Base-by-base conservation (phyloP, 768 basidiomycete genomes). In the Leccinum arenicola region DNA sequence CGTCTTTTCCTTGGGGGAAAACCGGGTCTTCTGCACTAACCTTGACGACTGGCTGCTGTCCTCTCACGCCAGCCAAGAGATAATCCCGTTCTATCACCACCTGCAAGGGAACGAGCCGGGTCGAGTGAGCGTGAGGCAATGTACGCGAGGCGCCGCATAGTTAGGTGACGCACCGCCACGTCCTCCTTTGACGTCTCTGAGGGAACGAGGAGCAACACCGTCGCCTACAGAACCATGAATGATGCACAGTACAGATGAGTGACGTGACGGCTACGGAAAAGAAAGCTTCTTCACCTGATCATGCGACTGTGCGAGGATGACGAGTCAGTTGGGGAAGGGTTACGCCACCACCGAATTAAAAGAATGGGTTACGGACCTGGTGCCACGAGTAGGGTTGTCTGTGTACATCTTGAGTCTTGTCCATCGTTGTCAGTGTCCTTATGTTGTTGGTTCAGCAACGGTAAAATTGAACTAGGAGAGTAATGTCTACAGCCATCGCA, bases 341-440 rank as follows among this genome's bases (percentile, higher is more conserved):
- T 57, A 50, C 60, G 67, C 68, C 64, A 60, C 61, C 69, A 52
- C 43, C 52, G 15, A 8, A 27, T 50, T 50, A 47, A 47, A 36
- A 61, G 63, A 43, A 43, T 17, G 1, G 48, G 49, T 50, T 53
- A 72, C 82, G 61, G 67, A 91, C 91, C 84, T 93, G 91, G 73
- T 93, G 91, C 91, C 91, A 93, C 63, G 91, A 90, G 66, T 93
- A 93, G 19, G 80, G 74, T 51, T 75, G 76, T 64, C 72, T 73
- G 43, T 69, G 72, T 53, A 60, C 63, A 11, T 72, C 68, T 59
- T 66, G 63, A 8, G 56, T 62, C 55, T 72, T 72, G 49, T 74
- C 65, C 62, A 64, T 64, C 60, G 58, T 59, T 27, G 36, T 64
- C 38, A 53, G 56, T 59, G 43, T 62, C 49, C 35, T 61, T 43